phyloP scores from a whole-genome alignment of 2,329 filamentous ascomycete species.

The Exophiala aquamarina region DNA sequence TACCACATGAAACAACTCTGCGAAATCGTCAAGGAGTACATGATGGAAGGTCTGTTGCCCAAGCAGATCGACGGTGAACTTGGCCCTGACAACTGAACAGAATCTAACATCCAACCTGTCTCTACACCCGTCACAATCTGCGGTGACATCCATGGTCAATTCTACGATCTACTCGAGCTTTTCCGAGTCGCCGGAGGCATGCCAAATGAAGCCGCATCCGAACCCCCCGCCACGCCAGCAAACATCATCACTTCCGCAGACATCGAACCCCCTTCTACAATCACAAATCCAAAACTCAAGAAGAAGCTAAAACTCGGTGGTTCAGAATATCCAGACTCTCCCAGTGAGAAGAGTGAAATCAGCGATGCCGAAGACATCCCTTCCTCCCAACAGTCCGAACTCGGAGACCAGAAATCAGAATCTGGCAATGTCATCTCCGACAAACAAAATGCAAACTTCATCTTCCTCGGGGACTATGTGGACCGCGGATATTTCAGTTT shows the following conservation, averaged over 20 bases:
- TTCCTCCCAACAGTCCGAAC: conserved; percentile 42
- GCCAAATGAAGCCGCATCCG: conserved; percentile 68
- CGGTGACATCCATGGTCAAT: conserved; percentile 97
- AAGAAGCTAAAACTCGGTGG: conserved; percentile 70
- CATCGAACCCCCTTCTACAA: conserved; percentile 85
- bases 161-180: conserved; percentile 95
- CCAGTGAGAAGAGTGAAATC: conserved; percentile 29
- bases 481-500: conserved; percentile 73
- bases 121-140: conserved; percentile 94
- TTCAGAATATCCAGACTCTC: conserved; percentile 22
- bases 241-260: conserved; percentile 85
- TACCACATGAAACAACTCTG: conserved; percentile 97
- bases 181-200: conserved; percentile 96
- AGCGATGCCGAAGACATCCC: conserved; percentile 48
- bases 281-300: conserved; percentile 81
- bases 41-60: conserved; percentile 81
- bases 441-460: conserved; percentile 62
- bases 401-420: conserved; percentile 38
- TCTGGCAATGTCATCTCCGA: conserved; percentile 42
- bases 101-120: conserved; percentile 99
- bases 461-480: conserved; percentile 73
- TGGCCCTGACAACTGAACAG: conserved; percentile 45
- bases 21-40: conserved; percentile 96
- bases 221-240: conserved; percentile 67
- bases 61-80: neutral